Evolutionary conservation across 306 rosid genomes (phyloP), one percentile per base, ranked within the genome.

Genomic region (Quillaja saponaria): DNA sequence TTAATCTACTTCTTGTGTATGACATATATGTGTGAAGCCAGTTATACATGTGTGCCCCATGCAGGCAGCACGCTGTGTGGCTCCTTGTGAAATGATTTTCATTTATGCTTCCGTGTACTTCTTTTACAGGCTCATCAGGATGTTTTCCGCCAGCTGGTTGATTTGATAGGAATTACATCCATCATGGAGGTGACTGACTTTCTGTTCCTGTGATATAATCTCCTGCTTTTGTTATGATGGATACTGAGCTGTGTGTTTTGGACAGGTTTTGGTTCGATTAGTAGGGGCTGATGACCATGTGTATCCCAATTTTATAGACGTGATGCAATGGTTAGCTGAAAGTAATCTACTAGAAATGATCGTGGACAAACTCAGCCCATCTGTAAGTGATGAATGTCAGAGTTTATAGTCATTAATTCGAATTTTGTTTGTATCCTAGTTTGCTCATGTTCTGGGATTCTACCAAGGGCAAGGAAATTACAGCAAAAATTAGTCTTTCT

Each of bases 321-420:
- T 90, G 63, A 87, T 90, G 90, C 97, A 87, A 75, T 94, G 96
- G 99, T 77, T 94, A 81, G 87, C 95, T 64, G 91, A 87, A 68
- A 90, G 97, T 80, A 82, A 94, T 78, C 85, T 94, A 80, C 86
- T 94, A 21, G 97, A 90, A 80, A 89, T 94, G 97, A 87, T 94
- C 63, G 91, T 90, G 35, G 97, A 94, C 69, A 94, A 94, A 81
- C 74, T 94, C 68, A 83, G 78, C 76, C 95, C 99, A 57, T 80
- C 86, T 53, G 99, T 94, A 76, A 82, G 99, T 85, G 57, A 61
- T 66, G 58, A 54, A 47, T 65, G 48, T 68, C 50, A 42, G 52
- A 18, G 18, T 63, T 60, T 67, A 35, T 68, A 50, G 58, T 71
- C 17, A 41, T 55, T 39, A 41, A 64, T 62, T 56, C 14, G 34